Evolutionary conservation across 2,329 filamentous ascomycete species (phyloP).

Genomic region (Penicillium sp.): DNA sequence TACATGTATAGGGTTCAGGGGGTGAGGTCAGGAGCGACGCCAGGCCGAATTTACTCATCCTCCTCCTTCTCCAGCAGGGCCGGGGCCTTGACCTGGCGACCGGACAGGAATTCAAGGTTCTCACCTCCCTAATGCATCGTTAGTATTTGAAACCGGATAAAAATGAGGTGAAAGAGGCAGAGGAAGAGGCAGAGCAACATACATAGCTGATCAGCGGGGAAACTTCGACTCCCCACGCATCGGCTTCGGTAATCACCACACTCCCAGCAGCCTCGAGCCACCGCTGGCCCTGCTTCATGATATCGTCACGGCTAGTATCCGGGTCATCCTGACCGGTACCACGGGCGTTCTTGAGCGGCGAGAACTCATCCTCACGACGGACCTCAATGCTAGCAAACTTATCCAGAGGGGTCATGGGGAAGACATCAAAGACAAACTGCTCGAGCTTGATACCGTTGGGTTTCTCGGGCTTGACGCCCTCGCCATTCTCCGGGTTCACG

Average conservation of each 20-base stretch:
- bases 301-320: conserved; percentile 88
- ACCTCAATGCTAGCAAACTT: conserved; percentile 98
- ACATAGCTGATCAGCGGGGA: conserved; percentile 95
- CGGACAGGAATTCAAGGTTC: conserved; percentile 65
- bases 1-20: background rate
- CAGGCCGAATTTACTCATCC: conserved; percentile 46
- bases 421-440: conserved; percentile 99
- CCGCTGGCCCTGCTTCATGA: conserved; percentile 84
- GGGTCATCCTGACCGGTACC: conserved; percentile 91
- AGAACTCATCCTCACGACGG: conserved; percentile 96
- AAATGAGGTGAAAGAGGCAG: background rate
- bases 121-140: conserved; percentile 58
- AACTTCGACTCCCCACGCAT: conserved; percentile 76
- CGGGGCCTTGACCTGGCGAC: conserved; percentile 64
- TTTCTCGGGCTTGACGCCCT: conserved; percentile 85
- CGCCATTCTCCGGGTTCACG: conserved; percentile 74
- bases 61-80: conserved; percentile 67
- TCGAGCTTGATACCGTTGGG: conserved; percentile 99
- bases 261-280: conserved; percentile 84
- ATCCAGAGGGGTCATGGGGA: conserved; percentile 80
- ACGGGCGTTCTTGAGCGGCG: conserved; percentile 87
- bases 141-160: background rate
- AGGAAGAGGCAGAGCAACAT: conserved; percentile 52
- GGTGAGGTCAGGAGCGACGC: background rate
- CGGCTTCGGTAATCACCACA: conserved; percentile 67